Percentiles rank a stretch among this genome's conserved stretches.
phyloP scores from a whole-genome alignment of 2,329 filamentous ascomycete species.

The Elsinoe batatas region DNA sequence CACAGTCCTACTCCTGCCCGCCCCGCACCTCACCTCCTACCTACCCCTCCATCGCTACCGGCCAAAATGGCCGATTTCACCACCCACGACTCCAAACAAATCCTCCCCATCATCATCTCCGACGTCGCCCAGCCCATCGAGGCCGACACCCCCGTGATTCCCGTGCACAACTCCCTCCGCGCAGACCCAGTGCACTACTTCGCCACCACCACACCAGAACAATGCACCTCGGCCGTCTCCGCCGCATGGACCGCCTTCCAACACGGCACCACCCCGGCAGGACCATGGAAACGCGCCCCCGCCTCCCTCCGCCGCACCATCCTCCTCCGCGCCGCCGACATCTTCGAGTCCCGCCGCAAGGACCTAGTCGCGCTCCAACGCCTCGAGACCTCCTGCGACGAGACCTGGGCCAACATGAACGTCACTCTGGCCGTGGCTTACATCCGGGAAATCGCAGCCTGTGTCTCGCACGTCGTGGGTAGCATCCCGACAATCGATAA shows the following conservation, averaged over 20 bases:
- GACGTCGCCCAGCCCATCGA: conserved; percentile 1
- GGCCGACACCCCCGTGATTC: neutral
- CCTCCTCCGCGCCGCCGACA: conserved; percentile 22
- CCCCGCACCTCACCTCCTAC: neutral
- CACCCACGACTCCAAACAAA: neutral
- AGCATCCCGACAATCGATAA: conserved; percentile 21
- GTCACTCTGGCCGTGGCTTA: conserved; percentile 24
- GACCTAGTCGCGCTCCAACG: conserved; percentile 23
- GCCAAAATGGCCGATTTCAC: conserved; percentile 1
- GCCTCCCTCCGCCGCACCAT: conserved; percentile 22
- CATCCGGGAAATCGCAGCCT: conserved; percentile 24
- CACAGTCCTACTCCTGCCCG: neutral
- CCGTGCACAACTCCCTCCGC: conserved; percentile 5
- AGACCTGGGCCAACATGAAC: conserved; percentile 27
- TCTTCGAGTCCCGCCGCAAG: conserved; percentile 22
- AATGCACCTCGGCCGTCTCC: conserved; percentile 21
- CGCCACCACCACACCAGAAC: conserved; percentile 18
- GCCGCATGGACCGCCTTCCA: conserved; percentile 24
- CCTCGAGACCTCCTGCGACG: conserved; percentile 30
- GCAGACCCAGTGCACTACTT: conserved; percentile 22
- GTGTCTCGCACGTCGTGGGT: conserved; percentile 16
- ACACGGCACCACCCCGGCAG: neutral
- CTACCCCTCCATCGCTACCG: neutral
- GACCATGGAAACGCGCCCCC: conserved; percentile 23
- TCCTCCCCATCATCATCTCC: conserved; percentile 11